These are phyloP conservation scores for Talaromyces sp. DNA, from an alignment of 2,329 filamentous ascomycete genomes.

Conservation along the genomic window DNA sequence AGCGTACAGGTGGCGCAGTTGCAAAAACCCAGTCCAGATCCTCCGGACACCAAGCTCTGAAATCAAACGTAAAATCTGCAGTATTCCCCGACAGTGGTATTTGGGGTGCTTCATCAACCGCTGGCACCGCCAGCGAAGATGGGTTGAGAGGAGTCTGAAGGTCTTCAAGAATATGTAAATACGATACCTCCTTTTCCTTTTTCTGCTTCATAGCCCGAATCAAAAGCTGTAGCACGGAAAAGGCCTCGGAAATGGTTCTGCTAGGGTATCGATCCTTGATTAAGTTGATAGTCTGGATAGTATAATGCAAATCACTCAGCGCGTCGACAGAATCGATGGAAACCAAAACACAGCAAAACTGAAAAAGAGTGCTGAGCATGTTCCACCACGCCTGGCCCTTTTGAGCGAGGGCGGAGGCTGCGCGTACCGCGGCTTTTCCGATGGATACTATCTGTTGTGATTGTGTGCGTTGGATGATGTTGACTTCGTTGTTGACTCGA, in stretches of 20 bases:
- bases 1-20: background rate
- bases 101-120: background rate
- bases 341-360: background rate
- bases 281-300: background rate
- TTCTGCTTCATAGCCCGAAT: background rate
- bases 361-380: background rate
- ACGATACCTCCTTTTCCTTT: background rate
- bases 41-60: background rate
- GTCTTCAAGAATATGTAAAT: background rate
- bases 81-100: background rate
- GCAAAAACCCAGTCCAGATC: background rate
- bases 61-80: background rate
- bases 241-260: background rate
- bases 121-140: background rate
- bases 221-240: background rate
- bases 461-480: background rate
- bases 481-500: background rate
- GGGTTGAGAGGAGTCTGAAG: background rate
- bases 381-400: background rate
- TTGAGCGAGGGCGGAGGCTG: background rate
- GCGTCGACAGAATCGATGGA: background rate
- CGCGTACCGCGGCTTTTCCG: background rate
- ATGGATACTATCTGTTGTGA: background rate
- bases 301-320: background rate
- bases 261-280: background rate